These are phyloP conservation scores for Echria macrotheca DNA, from an alignment of 495 filamentous ascomycete species.

Conservation along the genomic window DNA sequence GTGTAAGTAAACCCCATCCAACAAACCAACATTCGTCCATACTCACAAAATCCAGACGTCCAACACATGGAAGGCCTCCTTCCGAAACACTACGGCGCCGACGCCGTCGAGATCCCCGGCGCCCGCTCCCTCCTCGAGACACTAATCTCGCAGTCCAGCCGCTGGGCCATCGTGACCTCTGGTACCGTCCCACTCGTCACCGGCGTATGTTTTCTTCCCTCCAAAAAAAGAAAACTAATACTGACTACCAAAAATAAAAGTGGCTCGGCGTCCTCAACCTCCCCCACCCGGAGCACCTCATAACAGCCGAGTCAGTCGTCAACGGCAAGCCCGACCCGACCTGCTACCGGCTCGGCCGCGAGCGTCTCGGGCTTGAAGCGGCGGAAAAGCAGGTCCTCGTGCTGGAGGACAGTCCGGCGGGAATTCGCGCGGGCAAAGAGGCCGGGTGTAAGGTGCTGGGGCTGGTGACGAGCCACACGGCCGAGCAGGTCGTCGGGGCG, in stretches of 20 bases:
- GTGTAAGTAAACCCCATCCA: constrained; percentile 51
- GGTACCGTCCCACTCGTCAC: constrained; percentile 75
- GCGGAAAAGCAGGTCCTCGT: constrained; percentile 56
- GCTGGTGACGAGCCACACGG: constrained; percentile 78
- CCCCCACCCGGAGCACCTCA: constrained; percentile 64
- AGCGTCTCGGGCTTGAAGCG: constrained; percentile 51
- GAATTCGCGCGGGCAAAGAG: constrained; percentile 79
- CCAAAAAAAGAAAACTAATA: not conserved
- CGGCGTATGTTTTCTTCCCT: constrained; percentile 38
- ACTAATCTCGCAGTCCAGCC: constrained; percentile 43
- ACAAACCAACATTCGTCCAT: not conserved
- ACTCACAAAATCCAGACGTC: constrained; percentile 56
- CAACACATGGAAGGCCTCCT: constrained; percentile 70
- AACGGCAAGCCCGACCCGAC: constrained; percentile 84
- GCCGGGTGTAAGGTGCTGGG: constrained; percentile 85
- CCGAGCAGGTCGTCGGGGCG: constrained; percentile 62
- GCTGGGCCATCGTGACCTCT: constrained; percentile 92
- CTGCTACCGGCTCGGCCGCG: constrained; percentile 71
- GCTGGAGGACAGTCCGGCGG: constrained; percentile 90
- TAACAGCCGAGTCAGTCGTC: constrained; percentile 80
- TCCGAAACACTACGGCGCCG: constrained; percentile 65
- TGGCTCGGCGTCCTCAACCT: constrained; percentile 80
- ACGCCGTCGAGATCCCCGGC: constrained; percentile 80
- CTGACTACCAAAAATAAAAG: constrained; percentile 39
- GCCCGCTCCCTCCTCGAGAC: constrained; percentile 39